Percentiles rank a stretch among this genome's conserved stretches.
Conservation (phyloP, 2,329 filamentous ascomycete species). For the Penicillium sp. region DNA sequence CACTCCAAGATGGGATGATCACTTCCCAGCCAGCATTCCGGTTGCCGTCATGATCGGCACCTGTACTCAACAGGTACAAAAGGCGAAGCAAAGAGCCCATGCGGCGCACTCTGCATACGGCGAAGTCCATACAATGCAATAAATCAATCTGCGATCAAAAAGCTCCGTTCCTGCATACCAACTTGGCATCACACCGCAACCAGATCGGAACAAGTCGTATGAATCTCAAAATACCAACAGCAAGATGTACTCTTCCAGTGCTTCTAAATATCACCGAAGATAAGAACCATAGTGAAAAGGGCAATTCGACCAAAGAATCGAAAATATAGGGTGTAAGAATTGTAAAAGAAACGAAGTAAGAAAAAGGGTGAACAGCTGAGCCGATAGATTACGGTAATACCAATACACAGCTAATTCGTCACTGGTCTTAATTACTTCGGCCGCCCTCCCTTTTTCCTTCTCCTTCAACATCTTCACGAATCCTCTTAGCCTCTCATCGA, state of each 20-base stretch:
- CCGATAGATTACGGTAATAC: constrained; percentile 14
- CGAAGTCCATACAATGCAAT: neutral
- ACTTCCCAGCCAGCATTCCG: constrained; percentile 6
- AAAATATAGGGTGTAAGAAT: neutral
- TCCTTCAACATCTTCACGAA: constrained; percentile 13
- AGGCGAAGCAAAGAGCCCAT: neutral
- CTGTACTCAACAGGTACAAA: neutral
- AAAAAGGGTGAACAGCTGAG: neutral
- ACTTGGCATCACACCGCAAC: constrained; percentile 4
- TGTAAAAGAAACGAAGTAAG: neutral
- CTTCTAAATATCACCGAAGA: neutral
- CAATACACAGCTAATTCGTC: constrained; percentile 4
- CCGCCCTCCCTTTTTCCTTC: constrained; percentile 19
- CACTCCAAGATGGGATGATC: constrained; percentile 3
- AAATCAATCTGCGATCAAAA: neutral
- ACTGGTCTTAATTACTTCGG: constrained; percentile 10
- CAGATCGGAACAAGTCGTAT: neutral
- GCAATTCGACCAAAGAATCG: neutral
- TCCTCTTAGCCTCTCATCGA: constrained; percentile 9
- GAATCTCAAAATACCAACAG: neutral
- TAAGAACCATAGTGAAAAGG: neutral
- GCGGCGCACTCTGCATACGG: neutral
- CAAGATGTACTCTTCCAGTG: neutral
- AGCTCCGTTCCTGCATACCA: constrained; percentile 1
- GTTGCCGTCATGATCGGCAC: constrained; percentile 7